These are phyloP conservation scores for Ascochyta koolunga DNA, from an alignment of 2,329 filamentous ascomycete species.

Conservation along the genomic window DNA sequence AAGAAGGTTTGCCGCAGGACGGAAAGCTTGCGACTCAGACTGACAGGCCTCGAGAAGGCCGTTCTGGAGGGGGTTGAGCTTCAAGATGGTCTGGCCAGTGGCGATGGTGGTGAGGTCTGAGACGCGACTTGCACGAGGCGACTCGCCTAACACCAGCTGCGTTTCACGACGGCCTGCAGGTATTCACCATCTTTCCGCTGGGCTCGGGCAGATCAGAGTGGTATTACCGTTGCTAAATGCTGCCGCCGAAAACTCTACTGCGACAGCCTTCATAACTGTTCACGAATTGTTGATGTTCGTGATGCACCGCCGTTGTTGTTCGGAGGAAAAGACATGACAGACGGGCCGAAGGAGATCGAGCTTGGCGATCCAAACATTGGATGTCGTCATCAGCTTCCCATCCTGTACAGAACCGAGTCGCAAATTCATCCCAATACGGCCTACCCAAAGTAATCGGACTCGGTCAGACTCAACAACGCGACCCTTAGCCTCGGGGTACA, in stretches of 20 bases:
- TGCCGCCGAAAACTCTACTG: not conserved
- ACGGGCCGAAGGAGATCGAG: conserved; percentile 3
- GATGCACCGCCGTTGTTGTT: conserved; percentile 14
- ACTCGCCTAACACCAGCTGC: conserved; percentile 31
- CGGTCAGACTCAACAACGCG: conserved; percentile 21
- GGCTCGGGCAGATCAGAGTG: not conserved
- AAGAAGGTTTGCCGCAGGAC: conserved; percentile 25
- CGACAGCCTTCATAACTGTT: not conserved
- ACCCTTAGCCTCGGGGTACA: conserved; percentile 20
- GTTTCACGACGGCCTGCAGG: conserved; percentile 35
- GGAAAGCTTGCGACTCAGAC: conserved; percentile 22
- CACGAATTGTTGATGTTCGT: conserved; percentile 2
- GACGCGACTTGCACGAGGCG: conserved; percentile 40
- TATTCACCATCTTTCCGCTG: not conserved
- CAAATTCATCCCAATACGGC: conserved; percentile 1
- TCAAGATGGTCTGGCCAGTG: conserved; percentile 46
- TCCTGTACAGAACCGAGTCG: conserved; percentile 8
- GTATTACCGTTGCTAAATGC: not conserved
- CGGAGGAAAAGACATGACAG: not conserved
- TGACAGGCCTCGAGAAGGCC: conserved; percentile 23
- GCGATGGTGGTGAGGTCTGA: conserved; percentile 38
- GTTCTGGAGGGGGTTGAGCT: conserved; percentile 32
- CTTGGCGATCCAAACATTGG: conserved; percentile 15
- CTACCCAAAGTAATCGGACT: conserved; percentile 11
- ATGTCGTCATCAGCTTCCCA: conserved; percentile 21